phyloP scores from a whole-genome alignment of 371 early-diverging fungal genomes.

The Mucor saturninus region DNA sequence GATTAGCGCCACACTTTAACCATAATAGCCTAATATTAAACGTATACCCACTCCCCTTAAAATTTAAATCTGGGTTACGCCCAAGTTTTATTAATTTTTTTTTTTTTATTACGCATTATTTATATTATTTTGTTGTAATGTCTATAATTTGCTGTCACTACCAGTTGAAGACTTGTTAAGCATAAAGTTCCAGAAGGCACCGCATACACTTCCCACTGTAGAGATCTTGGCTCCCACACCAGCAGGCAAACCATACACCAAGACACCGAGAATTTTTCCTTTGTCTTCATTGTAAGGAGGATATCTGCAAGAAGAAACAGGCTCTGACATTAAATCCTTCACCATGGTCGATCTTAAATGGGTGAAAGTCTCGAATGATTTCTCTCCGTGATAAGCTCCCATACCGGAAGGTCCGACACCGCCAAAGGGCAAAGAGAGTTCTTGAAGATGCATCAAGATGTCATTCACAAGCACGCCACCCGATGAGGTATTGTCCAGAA shows the following conservation, averaged over 20 bases:
- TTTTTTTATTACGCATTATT: too few species aligned
- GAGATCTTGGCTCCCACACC: slow-evolving; percentile 31
- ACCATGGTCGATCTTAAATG: slow-evolving; percentile 66
- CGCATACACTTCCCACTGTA: slow-evolving; percentile 29
- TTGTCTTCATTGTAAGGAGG: slow-evolving; percentile 56
- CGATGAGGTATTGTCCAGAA: slow-evolving; percentile 60
- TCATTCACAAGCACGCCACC: slow-evolving; percentile 80
- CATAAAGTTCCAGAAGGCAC: slow-evolving; percentile 38
- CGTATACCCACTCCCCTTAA: too few species aligned
- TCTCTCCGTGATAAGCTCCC: slow-evolving; percentile 82
- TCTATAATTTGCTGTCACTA: slow-evolving; percentile 9
- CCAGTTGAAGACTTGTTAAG: slow-evolving; percentile 26
- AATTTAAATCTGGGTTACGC: too few species aligned
- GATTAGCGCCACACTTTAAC: too few species aligned
- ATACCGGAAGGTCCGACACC: slow-evolving; percentile 86
- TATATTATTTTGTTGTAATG: too few species aligned
- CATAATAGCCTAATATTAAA: too few species aligned
- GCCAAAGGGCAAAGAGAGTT: slow-evolving; percentile 78
- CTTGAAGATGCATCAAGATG: slow-evolving; percentile 61
- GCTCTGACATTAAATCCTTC: slow-evolving; percentile 54
- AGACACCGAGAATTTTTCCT: slow-evolving; percentile 25
- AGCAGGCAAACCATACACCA: slow-evolving; percentile 40
- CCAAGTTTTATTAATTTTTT: too few species aligned
- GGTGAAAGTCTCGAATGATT: slow-evolving; percentile 77
- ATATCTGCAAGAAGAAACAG: slow-evolving; percentile 51